Evolutionary conservation across 768 basidiomycete genomes (phyloP).

Genomic region (Boletus rubroflammeus): DNA sequence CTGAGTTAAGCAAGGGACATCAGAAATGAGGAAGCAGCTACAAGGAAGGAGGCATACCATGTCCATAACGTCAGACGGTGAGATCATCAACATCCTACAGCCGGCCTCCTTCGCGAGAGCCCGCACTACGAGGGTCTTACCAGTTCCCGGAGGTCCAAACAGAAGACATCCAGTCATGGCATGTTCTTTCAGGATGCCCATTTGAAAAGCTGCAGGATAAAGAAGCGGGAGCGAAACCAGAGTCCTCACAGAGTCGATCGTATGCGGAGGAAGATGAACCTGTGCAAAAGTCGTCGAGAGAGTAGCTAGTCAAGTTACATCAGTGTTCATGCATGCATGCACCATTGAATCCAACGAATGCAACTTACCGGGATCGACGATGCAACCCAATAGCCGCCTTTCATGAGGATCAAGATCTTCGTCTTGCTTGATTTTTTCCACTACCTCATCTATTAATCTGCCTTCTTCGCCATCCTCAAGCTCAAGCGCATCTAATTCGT

Average conservation of each 20-base stretch:
- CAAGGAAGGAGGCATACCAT: slow-evolving; percentile 55
- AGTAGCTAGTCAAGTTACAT: slow-evolving; percentile 41
- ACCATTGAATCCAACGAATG: not conserved
- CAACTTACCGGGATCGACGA: slow-evolving; percentile 72
- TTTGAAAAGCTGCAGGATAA: slow-evolving; percentile 81
- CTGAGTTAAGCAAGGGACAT: slow-evolving; percentile 34
- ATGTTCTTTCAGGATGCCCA: slow-evolving; percentile 88
- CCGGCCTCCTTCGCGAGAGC: slow-evolving; percentile 93
- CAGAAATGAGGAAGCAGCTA: not conserved
- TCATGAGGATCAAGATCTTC: slow-evolving; percentile 78
- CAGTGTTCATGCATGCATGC: not conserved
- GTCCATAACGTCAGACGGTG: slow-evolving; percentile 94
- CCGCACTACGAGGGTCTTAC: slow-evolving; percentile 85
- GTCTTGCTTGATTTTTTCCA: slow-evolving; percentile 74
- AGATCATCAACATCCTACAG: slow-evolving; percentile 86
- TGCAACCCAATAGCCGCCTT: slow-evolving; percentile 74
- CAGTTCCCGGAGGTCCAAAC: slow-evolving; percentile 92
- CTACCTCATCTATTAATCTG: slow-evolving; percentile 54
- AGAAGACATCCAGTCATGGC: slow-evolving; percentile 87
- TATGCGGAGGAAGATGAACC: slow-evolving; percentile 84
- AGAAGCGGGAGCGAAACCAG: slow-evolving; percentile 87
- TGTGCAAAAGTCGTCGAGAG: slow-evolving; percentile 83
- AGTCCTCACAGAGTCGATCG: slow-evolving; percentile 88
- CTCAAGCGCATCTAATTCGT: slow-evolving; percentile 27
- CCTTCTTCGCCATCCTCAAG: slow-evolving; percentile 33